Conservation (phyloP, 345 rosid genomes). For the Salix exigua region DNA sequence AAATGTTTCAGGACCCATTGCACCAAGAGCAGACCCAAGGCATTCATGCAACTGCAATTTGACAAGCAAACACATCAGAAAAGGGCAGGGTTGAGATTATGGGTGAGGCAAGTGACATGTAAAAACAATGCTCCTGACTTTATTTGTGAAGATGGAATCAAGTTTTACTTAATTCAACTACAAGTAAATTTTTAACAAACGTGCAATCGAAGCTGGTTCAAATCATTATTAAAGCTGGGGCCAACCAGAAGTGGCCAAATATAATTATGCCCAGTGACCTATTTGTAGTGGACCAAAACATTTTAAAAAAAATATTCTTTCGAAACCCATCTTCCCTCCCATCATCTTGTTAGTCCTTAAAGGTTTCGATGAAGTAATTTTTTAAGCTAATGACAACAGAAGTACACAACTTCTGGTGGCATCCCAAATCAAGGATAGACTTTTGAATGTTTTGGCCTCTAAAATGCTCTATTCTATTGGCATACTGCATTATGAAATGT, state of each 20-base stretch:
- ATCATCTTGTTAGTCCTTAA: neutral
- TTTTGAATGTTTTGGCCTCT: neutral
- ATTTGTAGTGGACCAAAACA: neutral
- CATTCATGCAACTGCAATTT: slow-evolving; percentile 75
- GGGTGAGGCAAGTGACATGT: neutral
- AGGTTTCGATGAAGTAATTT: neutral
- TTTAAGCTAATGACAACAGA: neutral
- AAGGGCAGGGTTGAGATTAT: neutral
- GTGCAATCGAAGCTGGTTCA: neutral
- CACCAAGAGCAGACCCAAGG: slow-evolving; percentile 87
- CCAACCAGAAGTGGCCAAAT: neutral
- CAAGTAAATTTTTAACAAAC: neutral
- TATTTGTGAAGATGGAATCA: neutral
- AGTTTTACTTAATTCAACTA: neutral
- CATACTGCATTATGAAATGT: neutral
- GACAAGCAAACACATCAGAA: slow-evolving; percentile 17
- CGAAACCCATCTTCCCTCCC: neutral
- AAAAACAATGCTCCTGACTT: neutral
- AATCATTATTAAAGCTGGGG: neutral
- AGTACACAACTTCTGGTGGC: neutral
- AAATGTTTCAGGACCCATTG: slow-evolving; percentile 91
- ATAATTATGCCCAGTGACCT: neutral
- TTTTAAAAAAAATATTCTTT: neutral
- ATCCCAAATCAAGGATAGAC: neutral
- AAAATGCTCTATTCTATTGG: neutral